Conservation (phyloP, 805 yeast species). For the Ogataea ramenticola region DNA sequence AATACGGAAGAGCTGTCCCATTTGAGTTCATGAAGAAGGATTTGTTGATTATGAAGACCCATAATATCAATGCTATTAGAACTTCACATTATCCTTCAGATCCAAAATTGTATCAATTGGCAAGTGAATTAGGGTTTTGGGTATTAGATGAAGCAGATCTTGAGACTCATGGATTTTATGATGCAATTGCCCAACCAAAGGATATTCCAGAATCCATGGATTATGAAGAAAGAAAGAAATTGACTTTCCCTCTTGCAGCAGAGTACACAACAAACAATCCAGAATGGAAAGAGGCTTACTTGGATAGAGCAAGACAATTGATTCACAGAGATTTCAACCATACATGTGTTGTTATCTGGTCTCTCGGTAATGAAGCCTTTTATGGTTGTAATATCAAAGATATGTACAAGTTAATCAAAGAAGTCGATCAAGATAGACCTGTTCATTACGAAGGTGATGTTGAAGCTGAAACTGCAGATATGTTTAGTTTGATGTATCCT, state of each 20-base stretch:
- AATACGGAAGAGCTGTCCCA: constrained; percentile 28
- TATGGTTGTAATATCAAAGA: constrained; percentile 25
- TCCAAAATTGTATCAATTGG: constrained; percentile 24
- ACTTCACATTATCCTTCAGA: constrained; percentile 31
- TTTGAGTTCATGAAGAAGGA: constrained; percentile 26
- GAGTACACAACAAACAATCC: constrained; percentile 24
- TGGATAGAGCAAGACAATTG: constrained; percentile 26
- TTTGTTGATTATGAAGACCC: constrained; percentile 25
- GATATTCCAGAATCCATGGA: constrained; percentile 2
- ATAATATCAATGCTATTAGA: constrained; percentile 29
- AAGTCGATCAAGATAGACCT: constrained; percentile 22
- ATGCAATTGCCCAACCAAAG: constrained; percentile 3
- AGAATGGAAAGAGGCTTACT: constrained; percentile 26
- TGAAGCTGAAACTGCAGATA: constrained; percentile 21
- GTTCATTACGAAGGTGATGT: constrained; percentile 29
- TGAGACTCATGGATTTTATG: constrained; percentile 30
- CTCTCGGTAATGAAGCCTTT: constrained; percentile 32
- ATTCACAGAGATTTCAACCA: constrained; percentile 28
- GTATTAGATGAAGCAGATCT: constrained; percentile 31
- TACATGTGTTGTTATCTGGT: constrained; percentile 29
- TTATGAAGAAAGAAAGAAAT: constrained; percentile 2
- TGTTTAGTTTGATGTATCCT: constrained; percentile 28
- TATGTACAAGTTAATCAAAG: constrained; percentile 22
- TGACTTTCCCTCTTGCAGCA: constrained; percentile 12
- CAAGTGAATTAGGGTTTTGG: constrained; percentile 27